phyloP scores from a whole-genome alignment of 768 basidiomycete genomes.

The Suillus lakei region DNA sequence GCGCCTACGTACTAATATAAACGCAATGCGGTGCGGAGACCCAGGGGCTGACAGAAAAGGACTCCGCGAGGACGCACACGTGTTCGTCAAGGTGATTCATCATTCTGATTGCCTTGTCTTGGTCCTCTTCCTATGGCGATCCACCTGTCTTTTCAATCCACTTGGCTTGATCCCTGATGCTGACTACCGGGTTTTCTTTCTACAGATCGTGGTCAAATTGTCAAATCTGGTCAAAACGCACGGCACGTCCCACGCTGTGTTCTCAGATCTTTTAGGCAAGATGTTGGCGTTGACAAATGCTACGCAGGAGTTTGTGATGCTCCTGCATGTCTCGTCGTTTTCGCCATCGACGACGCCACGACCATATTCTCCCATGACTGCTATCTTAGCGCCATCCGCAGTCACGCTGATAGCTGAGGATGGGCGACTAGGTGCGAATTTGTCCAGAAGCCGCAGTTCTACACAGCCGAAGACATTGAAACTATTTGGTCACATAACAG shows the following conservation, averaged over 20 bases:
- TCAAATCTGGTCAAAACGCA: conserved; percentile 74
- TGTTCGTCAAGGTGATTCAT: conserved; percentile 77
- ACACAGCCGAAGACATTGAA: conserved; percentile 51
- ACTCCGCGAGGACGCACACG: conserved; percentile 77
- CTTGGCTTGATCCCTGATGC: not conserved
- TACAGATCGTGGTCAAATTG: conserved; percentile 74
- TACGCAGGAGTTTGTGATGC: conserved; percentile 86
- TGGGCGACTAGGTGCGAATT: conserved; percentile 51
- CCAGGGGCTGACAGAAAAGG: conserved; percentile 58
- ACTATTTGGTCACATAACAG: conserved; percentile 31
- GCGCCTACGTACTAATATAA: conserved; percentile 62
- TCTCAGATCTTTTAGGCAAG: conserved; percentile 64
- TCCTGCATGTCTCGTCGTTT: conserved; percentile 85
- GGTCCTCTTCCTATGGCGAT: not conserved
- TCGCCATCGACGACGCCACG: conserved; percentile 60
- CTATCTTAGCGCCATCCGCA: conserved; percentile 30
- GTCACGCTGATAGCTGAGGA: conserved; percentile 44
- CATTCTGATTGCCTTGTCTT: not conserved
- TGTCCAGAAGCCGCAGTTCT: conserved; percentile 64
- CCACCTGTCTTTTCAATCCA: not conserved
- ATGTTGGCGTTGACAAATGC: conserved; percentile 80
- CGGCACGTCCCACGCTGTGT: conserved; percentile 59
- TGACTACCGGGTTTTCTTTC: not conserved
- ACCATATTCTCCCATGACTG: conserved; percentile 63
- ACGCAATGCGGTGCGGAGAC: conserved; percentile 60